Conservation (phyloP, 345 rosid genomes). For the Turnera subulata region DNA sequence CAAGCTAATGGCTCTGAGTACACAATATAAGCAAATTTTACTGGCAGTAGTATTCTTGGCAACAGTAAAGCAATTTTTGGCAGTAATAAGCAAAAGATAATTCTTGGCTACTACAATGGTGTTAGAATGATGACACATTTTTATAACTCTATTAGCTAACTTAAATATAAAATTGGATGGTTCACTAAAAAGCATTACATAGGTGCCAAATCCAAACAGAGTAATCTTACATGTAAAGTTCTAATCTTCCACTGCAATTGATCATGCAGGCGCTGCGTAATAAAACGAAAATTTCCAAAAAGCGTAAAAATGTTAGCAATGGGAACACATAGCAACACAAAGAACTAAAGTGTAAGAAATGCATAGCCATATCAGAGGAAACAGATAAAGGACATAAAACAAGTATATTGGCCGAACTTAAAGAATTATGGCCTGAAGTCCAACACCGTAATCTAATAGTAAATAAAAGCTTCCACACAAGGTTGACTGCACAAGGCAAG, state of each 20-base stretch:
- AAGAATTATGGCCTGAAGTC: neutral
- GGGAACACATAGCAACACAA: neutral
- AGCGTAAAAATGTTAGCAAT: neutral
- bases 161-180: neutral
- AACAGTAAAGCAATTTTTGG: neutral
- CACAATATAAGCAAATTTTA: no score
- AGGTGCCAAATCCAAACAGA: neutral
- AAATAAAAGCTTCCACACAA: neutral
- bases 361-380: neutral
- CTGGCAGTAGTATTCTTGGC: neutral
- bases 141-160: no score
- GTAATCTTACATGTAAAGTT: conserved; percentile 68
- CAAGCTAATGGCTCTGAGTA: no score
- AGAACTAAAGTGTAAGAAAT: neutral
- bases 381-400: neutral
- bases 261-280: conserved; percentile 71
- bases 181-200: no score
- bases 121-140: no score
- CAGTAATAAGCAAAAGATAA: neutral
- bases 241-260: conserved; percentile 81
- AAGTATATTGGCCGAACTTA: neutral
- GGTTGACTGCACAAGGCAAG: neutral
- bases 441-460: neutral
- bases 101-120: neutral
- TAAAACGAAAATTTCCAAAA: conserved; percentile 12